Base-by-base conservation (phyloP, 768 basidiomycete species). In the Lentinula raphanica region DNA sequence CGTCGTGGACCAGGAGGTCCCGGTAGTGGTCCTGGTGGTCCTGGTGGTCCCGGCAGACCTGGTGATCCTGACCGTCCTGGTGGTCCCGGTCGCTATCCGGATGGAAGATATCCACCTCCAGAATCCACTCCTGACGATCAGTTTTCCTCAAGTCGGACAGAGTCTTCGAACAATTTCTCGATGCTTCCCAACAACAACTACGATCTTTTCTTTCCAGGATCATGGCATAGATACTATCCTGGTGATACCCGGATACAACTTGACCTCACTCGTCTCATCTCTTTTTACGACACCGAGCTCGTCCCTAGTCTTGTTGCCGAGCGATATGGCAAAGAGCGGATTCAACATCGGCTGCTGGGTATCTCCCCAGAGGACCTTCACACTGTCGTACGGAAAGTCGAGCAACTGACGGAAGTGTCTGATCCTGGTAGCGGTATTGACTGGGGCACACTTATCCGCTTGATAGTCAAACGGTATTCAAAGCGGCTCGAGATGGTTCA, bases 221-320 rank as follows among this genome's bases (percentile, higher is more conserved):
- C 65, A 27, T 77, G 74, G 77, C 73, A 78, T 56, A 74, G 78
- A 54, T 62, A 58, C 49, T 73, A 67, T 40, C 78, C 79, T 0
- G 78, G 77, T 27, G 78, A 80, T 25, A 68, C 71, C 2, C 78
- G 79, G 28, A 66, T 79, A n/a, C 59, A 68, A 21, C 66, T 78
- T 19, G 78, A 80, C 63, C 71, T 75, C 44, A 63, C 75, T 3
- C 68, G 74, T 13, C 58, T 76, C 13, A 60, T 80, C 17, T 76
- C 78, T 0, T 75, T 80, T 56, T 80, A 79, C 60, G 78, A 81
- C 59, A 68, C 68, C 2, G 54, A 53, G 0, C 65, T 75, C 6
- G 74, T 73, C 39, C 72, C 74, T 1, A 74, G 72, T 5, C 62
- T 81, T 11, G 67, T 74, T 38, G 59, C 44, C 0, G 58, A 62